Conservation (phyloP, 2,329 filamentous ascomycete species). For the Cercospora sp. region DNA sequence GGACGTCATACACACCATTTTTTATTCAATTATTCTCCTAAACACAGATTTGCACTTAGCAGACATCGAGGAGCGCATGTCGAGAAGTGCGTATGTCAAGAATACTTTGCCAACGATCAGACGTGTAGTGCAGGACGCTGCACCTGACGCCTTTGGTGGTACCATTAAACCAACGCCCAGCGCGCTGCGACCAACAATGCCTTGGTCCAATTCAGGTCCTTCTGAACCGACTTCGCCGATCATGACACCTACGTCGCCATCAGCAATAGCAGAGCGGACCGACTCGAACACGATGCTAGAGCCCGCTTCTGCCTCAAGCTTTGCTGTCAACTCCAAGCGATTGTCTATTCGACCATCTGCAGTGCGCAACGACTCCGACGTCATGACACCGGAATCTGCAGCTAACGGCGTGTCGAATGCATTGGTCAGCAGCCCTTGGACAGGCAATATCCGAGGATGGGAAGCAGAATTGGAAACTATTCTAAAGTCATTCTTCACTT, state of each 20-base stretch:
- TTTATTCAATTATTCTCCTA: conserved; percentile 90
- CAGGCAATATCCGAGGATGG: conserved; percentile 76
- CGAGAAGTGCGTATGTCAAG: conserved; percentile 87
- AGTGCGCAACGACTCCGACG: conserved; percentile 37
- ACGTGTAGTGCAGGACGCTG: conserved; percentile 72
- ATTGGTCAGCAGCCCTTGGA: conserved; percentile 74
- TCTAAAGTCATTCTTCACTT: conserved; percentile 85
- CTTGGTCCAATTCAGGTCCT: conserved; percentile 36
- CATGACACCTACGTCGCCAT: neutral
- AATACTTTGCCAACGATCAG: conserved; percentile 91
- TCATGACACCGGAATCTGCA: conserved; percentile 39
- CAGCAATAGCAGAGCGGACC: conserved; percentile 2
- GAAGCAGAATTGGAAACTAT: conserved; percentile 87
- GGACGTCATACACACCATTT: conserved; percentile 97
- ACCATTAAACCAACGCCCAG: conserved; percentile 30
- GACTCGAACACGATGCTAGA: conserved; percentile 10
- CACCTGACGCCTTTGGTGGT: conserved; percentile 63
- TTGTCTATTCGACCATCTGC: conserved; percentile 46
- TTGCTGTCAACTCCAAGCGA: conserved; percentile 40
- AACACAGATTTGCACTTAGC: conserved; percentile 96
- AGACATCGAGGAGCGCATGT: conserved; percentile 97
- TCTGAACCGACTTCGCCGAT: conserved; percentile 19
- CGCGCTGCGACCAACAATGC: conserved; percentile 31
- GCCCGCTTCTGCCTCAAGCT: neutral
- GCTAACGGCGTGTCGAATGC: conserved; percentile 64